A percentile compares a stretch with the other conserved stretches of the same genome.
phyloP scores from a whole-genome alignment of 495 filamentous ascomycete genomes.

The Xylaria nigripes region DNA sequence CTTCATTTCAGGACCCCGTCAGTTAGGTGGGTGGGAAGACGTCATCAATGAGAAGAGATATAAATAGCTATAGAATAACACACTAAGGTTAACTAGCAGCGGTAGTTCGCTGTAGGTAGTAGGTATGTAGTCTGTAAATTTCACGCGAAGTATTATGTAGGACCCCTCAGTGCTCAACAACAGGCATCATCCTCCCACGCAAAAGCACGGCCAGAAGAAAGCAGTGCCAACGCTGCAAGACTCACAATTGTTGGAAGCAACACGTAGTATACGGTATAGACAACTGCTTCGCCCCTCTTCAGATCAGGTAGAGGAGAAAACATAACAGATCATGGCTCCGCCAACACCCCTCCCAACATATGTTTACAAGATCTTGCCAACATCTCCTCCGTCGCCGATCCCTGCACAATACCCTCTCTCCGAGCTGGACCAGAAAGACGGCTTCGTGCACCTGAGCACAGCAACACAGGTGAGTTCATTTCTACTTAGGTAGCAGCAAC shows the following conservation, averaged over 20 bases:
- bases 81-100: too few relatives aligned
- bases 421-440: conserved; percentile 42
- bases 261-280: neutral
- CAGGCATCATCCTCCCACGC: too few relatives aligned
- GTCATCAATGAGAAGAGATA: too few relatives aligned
- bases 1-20: too few relatives aligned
- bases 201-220: too few relatives aligned
- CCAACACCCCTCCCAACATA: conserved; percentile 33
- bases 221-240: neutral
- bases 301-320: neutral
- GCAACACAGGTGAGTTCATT: conserved; percentile 34
- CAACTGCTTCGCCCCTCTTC: neutral
- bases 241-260: neutral
- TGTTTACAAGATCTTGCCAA: conserved; percentile 45
- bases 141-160: too few relatives aligned
- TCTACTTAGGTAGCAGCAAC: neutral
- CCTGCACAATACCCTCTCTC: conserved; percentile 41
- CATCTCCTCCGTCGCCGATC: conserved; percentile 39
- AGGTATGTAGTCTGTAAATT: too few relatives aligned
- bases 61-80: too few relatives aligned
- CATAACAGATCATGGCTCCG: conserved; percentile 6
- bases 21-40: too few relatives aligned
- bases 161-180: too few relatives aligned
- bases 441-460: conserved; percentile 46
- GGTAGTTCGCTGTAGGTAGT: too few relatives aligned